Evolutionary conservation across 768 basidiomycete species (phyloP).

Genomic region (Russula abietina): DNA sequence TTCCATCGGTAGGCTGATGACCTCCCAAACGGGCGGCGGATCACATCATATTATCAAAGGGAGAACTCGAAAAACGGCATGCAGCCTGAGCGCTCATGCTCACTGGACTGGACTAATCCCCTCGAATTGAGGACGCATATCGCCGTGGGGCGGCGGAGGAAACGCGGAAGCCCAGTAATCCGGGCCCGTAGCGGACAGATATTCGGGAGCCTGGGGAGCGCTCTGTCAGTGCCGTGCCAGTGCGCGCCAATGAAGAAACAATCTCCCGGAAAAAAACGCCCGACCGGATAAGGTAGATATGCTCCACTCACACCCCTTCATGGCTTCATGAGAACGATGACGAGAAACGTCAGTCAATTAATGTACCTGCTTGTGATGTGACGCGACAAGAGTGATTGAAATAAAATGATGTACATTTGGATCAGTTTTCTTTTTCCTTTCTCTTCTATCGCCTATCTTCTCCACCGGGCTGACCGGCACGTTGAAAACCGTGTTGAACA

Average conservation of each 20-base stretch:
- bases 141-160: conserved; percentile 5
- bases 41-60: background rate
- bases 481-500: background rate
- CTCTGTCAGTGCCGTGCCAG: too few species aligned
- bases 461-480: background rate
- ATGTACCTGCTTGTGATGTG: background rate
- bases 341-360: background rate
- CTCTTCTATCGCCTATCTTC: background rate
- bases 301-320: background rate
- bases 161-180: conserved; percentile 1
- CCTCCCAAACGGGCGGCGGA: conserved; percentile 1
- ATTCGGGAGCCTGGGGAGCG: too few species aligned
- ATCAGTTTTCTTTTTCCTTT: background rate
- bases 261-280: conserved; percentile 1
- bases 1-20: background rate
- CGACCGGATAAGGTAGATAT: background rate
- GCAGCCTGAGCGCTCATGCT: background rate
- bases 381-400: background rate
- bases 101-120: background rate
- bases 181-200: too few species aligned
- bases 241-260: background rate
- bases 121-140: background rate
- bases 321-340: too few species aligned
- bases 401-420: background rate
- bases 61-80: background rate